These are phyloP conservation scores for Fomitopsis pulvina DNA, from an alignment of 768 basidiomycete genomes.

Conservation along the genomic window DNA sequence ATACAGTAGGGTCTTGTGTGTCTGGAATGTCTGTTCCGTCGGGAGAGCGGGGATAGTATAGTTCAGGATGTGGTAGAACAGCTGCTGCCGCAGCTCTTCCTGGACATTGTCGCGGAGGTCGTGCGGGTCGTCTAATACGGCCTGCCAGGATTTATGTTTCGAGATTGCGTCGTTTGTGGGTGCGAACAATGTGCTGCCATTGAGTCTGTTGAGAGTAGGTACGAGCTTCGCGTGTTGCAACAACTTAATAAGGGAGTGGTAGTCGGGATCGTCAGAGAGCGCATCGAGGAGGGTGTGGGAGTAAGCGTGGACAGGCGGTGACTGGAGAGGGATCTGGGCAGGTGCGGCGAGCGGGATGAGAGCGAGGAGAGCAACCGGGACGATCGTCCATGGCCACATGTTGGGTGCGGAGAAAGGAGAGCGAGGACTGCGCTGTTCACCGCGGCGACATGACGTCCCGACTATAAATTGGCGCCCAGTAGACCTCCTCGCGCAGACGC, in stretches of 20 bases:
- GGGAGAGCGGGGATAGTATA: conserved; percentile 50
- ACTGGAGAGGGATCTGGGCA: conserved; percentile 27
- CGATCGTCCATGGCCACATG: conserved; percentile 29
- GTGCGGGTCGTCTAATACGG: conserved; percentile 31
- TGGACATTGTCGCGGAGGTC: conserved; percentile 71
- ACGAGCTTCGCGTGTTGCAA: conserved; percentile 84
- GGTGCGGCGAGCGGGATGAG: conserved; percentile 25
- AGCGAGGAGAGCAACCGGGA: conserved; percentile 31
- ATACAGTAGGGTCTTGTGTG: conserved; percentile 61
- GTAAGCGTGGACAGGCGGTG: conserved; percentile 18
- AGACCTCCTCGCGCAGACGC: background rate
- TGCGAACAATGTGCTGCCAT: conserved; percentile 83
- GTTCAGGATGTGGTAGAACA: conserved; percentile 93
- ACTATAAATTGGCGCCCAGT: background rate
- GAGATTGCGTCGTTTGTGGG: conserved; percentile 90
- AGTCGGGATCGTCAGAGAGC: conserved; percentile 71
- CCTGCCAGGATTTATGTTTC: conserved; percentile 34
- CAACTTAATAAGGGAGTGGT: conserved; percentile 64
- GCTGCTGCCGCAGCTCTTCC: conserved; percentile 78
- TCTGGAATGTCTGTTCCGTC: conserved; percentile 31
- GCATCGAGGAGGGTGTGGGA: conserved; percentile 71
- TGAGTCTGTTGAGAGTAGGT: conserved; percentile 85
- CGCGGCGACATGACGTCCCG: background rate
- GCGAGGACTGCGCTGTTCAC: background rate
- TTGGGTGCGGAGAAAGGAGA: conserved; percentile 1